Evolutionary conservation across 352 stramenopile genomes (phyloP).

Genomic region (Phytophthora sp.): DNA sequence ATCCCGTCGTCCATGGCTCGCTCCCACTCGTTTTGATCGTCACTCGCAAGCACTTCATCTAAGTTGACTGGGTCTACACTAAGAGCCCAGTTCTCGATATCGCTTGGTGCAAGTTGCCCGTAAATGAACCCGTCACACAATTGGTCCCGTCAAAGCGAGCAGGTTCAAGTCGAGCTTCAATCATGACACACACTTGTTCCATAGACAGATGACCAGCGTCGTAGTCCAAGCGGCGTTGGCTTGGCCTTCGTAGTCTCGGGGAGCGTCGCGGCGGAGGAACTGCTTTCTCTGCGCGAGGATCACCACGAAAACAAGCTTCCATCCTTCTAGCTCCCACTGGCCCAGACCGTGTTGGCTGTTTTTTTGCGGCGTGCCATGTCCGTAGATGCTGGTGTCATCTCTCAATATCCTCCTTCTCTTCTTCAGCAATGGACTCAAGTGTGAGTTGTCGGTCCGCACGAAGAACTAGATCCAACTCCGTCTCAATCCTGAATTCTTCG

Average conservation of each 20-base stretch:
- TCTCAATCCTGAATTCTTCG: too few species aligned
- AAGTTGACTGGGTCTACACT: constrained; percentile 10
- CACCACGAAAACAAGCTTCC: not conserved
- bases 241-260: not conserved
- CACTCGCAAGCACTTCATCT: not conserved
- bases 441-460: too few species aligned
- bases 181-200: constrained; percentile 12
- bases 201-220: constrained; percentile 14
- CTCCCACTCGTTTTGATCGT: constrained; percentile 16
- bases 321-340: not conserved
- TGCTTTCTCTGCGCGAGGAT: not conserved
- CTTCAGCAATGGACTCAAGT: too few species aligned
- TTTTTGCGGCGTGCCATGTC: too few species aligned
- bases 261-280: not conserved
- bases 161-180: constrained; percentile 2
- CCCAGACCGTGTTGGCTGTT: not conserved
- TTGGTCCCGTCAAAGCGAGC: constrained; percentile 12
- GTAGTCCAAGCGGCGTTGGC: constrained; percentile 2
- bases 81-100: constrained; percentile 3
- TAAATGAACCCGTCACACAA: constrained; percentile 5
- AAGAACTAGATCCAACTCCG: too few species aligned
- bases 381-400: too few species aligned
- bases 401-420: too few species aligned
- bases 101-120: not conserved
- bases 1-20: constrained; percentile 7